Percentiles rank a stretch among this genome's conserved stretches.
Conservation (phyloP, 495 filamentous ascomycete species). For the Penicillium turbatum region DNA sequence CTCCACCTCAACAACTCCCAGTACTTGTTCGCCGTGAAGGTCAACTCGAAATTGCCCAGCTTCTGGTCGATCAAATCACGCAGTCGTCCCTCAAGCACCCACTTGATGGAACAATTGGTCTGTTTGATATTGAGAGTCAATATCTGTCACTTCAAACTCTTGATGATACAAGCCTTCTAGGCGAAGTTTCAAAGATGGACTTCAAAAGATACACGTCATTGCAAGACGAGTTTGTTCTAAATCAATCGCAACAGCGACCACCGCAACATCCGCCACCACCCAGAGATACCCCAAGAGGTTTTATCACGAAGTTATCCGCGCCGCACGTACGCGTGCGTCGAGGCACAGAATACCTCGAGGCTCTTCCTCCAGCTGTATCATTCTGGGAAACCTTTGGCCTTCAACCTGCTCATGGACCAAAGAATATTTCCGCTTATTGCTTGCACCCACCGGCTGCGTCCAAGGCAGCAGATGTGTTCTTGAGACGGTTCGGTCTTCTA, state of each 20-base stretch:
- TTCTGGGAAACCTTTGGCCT: slow-evolving; percentile 94
- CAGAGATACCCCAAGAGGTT: slow-evolving; percentile 26
- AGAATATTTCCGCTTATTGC: slow-evolving; percentile 75
- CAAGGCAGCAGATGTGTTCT: slow-evolving; percentile 61
- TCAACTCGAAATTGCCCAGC: slow-evolving; percentile 43
- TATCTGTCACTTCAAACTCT: slow-evolving; percentile 24
- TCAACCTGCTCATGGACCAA: slow-evolving; percentile 69
- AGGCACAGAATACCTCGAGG: slow-evolving; percentile 65
- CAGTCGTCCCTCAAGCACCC: slow-evolving; percentile 44
- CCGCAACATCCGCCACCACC: slow-evolving; percentile 15
- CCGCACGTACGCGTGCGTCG: slow-evolving; percentile 77
- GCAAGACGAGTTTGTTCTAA: slow-evolving; percentile 27
- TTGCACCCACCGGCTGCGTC: slow-evolving; percentile 63
- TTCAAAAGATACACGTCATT: slow-evolving; percentile 37
- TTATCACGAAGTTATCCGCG: slow-evolving; percentile 40
- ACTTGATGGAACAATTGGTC: slow-evolving; percentile 27
- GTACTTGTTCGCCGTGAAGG: slow-evolving; percentile 35
- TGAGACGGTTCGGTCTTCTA: slow-evolving; percentile 63
- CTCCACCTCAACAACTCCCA: slow-evolving; percentile 31
- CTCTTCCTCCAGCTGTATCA: slow-evolving; percentile 70
- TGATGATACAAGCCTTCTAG: slow-evolving; percentile 29
- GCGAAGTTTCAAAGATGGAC: slow-evolving; percentile 34
- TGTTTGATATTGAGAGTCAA: slow-evolving; percentile 32
- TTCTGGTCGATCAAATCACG: slow-evolving; percentile 47
- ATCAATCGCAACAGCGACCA: slow-evolving; percentile 7